A percentile compares a stretch with the other conserved stretches of the same genome.
These are phyloP conservation scores for Magnolia changhungtana DNA, from an alignment of 164 flowering plant species.

Conservation along the genomic window DNA sequence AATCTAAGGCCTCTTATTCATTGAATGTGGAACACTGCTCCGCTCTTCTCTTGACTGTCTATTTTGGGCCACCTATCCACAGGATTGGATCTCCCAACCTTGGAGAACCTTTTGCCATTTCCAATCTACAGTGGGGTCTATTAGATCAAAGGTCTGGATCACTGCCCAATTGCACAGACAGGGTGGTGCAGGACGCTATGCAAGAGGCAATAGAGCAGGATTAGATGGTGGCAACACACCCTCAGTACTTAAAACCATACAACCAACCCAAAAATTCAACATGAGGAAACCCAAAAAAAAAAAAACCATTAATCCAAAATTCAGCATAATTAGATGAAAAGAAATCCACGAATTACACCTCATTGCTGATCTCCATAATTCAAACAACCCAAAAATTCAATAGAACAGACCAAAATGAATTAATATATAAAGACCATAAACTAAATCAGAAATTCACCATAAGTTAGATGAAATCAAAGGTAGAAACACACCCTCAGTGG, in stretches of 20 bases:
- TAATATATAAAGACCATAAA: too few species aligned
- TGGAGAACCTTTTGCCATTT: background rate
- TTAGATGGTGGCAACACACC: background rate
- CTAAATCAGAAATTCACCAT: background rate
- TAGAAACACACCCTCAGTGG: slow-evolving; percentile 69
- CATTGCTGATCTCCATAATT: background rate
- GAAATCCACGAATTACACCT: background rate
- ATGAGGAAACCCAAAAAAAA: too few species aligned
- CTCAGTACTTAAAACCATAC: background rate
- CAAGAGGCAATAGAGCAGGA: too few species aligned
- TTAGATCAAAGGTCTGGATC: too few species aligned
- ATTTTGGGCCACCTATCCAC: background rate
- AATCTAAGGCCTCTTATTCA: background rate
- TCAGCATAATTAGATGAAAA: background rate
- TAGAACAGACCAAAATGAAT: background rate
- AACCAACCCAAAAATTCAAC: background rate
- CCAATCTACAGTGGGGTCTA: background rate
- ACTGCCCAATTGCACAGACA: too few species aligned
- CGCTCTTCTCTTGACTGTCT: background rate
- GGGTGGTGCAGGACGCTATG: too few species aligned
- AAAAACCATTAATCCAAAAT: too few species aligned
- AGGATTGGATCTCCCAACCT: background rate
- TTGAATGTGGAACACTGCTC: background rate
- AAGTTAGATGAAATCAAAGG: slow-evolving; percentile 2
- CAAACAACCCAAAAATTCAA: background rate